Evolutionary conservation across 2,329 filamentous ascomycete genomes (phyloP), one percentile per base, ranked within the genome.

Genomic region (Ceratocystis cacaofunesta): DNA sequence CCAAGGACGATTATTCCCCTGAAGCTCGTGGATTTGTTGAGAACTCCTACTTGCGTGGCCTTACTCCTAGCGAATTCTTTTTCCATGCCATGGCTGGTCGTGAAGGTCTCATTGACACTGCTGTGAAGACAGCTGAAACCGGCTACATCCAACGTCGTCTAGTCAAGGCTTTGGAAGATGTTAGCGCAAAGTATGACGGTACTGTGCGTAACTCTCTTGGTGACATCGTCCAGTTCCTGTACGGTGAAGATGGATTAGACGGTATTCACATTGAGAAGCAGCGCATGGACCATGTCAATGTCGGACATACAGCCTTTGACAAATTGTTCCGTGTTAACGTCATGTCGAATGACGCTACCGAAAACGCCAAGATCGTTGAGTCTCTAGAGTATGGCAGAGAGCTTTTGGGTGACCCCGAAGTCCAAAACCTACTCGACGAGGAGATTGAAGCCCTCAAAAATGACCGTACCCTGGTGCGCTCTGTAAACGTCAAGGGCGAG

Each of bases 31-130:
- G 94, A 52, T 99, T 99, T 73, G 94, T 99, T 22, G 94, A 99
- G 76, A 99, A 99, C 77, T 99, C 94, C 0, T 99, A 99, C 72
- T 84, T 99, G 12, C 89, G 94, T 79, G 94, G 94, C 65, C 79
- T 99, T 67, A 99, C 95, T 0, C 94, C 94, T 0, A 87, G 89
- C 0, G 94, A 99, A 71, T 99, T 99, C 78, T 99, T 96, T 80
- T 99, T 99, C 82, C 94, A 99, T 83, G 94, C 94, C 73, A 99
- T 99, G 94, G 94, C 94, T 81, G 94, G 94, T 90, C 86, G 94
- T 80, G 94, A 99, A 78, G 94, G 94, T 95, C 82, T 99, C 65
- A 99, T 99, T 71, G 94, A 99, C 82, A 99, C 94, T 63, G 94
- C 94, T 70, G 95, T 99, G 77, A 99, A 99, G 83, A 99, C 94